A percentile compares a stretch with the other conserved stretches of the same genome.
Conservation (phyloP, 2,329 filamentous ascomycete species). For the Claviceps sp. region DNA sequence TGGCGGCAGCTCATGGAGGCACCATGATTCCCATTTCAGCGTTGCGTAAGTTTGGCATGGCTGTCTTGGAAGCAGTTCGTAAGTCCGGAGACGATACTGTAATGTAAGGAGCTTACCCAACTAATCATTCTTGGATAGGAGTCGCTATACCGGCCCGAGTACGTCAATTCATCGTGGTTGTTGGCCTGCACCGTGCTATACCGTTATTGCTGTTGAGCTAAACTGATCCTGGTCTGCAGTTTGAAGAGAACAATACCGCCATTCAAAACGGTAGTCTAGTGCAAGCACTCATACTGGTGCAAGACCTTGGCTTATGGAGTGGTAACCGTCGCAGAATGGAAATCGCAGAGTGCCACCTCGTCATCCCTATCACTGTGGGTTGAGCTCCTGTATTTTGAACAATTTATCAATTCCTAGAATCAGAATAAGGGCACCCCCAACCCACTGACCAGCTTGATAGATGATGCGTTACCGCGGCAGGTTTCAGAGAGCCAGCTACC, state of each 20-base stretch:
- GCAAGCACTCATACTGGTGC: constrained; percentile 33
- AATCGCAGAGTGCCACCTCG: constrained; percentile 37
- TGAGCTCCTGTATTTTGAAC: neutral
- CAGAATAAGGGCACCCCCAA: neutral
- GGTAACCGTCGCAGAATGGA: constrained; percentile 43
- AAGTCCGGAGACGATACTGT: constrained; percentile 8
- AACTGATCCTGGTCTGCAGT: constrained; percentile 15
- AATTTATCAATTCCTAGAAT: neutral
- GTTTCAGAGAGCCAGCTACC: constrained; percentile 43
- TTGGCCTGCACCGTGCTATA: neutral
- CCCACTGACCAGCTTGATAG: constrained; percentile 15
- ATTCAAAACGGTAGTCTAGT: constrained; percentile 35
- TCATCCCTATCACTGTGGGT: constrained; percentile 31
- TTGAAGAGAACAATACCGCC: constrained; percentile 34
- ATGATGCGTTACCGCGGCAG: constrained; percentile 44
- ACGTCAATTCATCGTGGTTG: constrained; percentile 4
- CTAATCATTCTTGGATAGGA: constrained; percentile 10
- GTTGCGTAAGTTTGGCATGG: constrained; percentile 47
- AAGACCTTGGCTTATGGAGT: constrained; percentile 41
- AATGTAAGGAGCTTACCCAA: neutral
- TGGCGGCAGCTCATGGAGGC: constrained; percentile 48
- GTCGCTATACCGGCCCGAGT: constrained; percentile 18
- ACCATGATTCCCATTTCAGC: constrained; percentile 42
- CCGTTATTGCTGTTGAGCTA: too few relatives aligned
- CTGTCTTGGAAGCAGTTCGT: constrained; percentile 39